Evolutionary conservation across 805 yeast genomes (phyloP), one percentile per base, ranked within the genome.

Genomic region (Candida adriatica): DNA sequence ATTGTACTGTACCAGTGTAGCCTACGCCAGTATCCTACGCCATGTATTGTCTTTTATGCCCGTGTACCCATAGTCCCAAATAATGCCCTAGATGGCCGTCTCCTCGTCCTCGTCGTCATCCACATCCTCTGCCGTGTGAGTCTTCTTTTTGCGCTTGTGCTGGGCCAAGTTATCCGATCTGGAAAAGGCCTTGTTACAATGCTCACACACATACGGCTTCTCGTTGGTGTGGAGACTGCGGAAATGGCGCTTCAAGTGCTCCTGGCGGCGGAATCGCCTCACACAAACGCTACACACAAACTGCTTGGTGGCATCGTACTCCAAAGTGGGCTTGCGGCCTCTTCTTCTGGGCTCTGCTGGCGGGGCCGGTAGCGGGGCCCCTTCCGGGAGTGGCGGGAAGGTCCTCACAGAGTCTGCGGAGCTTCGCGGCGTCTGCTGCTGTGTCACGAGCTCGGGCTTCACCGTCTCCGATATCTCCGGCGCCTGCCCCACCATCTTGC

Each of bases 181-280:
- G 37, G 82, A 74, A 43, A 79, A 79, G 44, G 75, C 73, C 49
- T 78, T 75, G 20, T 66, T 67, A 48, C 86, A 79, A 15, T 70
- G 61, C 8, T 62, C 59, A 53, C 86, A 79, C 35, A 66, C 71
- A 53, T 66, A 78, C 0, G 86, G 90, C 53, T 78, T 80, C 35
- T 77, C 85, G 34, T 76, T 67, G 20, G 81, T 79, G 48, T 81
- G 92, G 38, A 81, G 62, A 13, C 85, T 75, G 36, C 88, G 61
- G 50, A 76, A 72, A 47, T 81, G 92, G 38, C 92, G 66, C 51
- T 78, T 79, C 44, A 81, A 58, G 53, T 81, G 92, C 48, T 81
- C 92, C 51, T 79, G 85, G 43, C 92, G 66, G 49, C 78, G 75
- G 57, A 81, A 81, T 27, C 72, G 53, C 43, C 88, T 66, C 29